Conservation (phyloP, 305 asterid genomes). For the Fraxinus latifolia region DNA sequence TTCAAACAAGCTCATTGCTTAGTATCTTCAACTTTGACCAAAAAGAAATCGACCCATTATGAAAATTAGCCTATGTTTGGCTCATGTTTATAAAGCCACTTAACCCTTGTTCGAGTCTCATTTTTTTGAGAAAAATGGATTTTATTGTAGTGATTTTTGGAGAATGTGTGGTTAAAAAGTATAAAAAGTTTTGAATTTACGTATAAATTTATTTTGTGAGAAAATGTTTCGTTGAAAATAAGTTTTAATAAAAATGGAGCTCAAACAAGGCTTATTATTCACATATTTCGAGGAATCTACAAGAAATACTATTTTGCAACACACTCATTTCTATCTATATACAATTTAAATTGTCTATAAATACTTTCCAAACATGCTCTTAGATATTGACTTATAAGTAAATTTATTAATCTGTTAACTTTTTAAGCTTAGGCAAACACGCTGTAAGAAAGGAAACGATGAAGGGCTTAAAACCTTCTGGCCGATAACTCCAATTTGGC, state of each 20-base stretch:
- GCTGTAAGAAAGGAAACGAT: neutral
- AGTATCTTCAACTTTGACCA: neutral
- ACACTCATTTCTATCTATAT: no score
- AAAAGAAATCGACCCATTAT: neutral
- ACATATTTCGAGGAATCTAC: no score
- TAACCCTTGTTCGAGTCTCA: neutral
- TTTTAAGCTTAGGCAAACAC: neutral
- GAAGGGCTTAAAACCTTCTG: slow-evolving; percentile 54
- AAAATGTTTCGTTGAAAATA: no score
- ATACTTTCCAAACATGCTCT: neutral
- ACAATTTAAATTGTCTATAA: no score
- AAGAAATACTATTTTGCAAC: no score
- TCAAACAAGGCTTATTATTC: neutral
- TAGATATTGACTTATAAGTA: neutral
- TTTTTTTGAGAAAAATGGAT: neutral
- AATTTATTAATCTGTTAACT: neutral
- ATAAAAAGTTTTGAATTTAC: no score
- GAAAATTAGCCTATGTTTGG: neutral
- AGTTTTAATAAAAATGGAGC: no score
- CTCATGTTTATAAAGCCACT: neutral
- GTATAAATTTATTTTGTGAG: neutral
- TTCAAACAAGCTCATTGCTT: neutral
- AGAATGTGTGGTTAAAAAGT: neutral
- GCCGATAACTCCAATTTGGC: slow-evolving; percentile 89
- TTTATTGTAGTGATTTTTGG: neutral